Base-by-base conservation (phyloP, 2,329 filamentous ascomycete genomes). In the Chalaropsis thielavioides region DNA sequence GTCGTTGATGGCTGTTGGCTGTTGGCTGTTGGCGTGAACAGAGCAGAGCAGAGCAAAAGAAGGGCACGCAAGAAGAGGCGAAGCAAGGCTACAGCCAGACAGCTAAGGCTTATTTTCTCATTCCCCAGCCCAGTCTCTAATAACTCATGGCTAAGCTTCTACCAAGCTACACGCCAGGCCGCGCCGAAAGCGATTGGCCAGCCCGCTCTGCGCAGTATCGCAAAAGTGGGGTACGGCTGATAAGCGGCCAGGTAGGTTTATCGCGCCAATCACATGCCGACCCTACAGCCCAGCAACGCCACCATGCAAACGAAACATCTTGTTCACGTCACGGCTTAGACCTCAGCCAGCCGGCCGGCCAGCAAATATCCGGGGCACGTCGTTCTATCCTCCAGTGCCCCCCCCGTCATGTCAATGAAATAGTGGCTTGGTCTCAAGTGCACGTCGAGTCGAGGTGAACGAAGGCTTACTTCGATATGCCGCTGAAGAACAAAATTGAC, bases 161-260 rank as follows among this genome's bases (percentile, higher is more conserved):
- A 17, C 51, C 31, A n/a, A 56, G 51, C 51, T 56, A 56, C 51
- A 56, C 15, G 22, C 27, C 35, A 38, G 17, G 40, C 60, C 22
- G 22, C 60, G 15, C 8, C 22, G 13, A 19, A 22, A 44, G 60
- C 60, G 17, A 27, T 46, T 44, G 19, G 46, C 46, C 44, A 38
- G 44, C 46, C 38, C n/a, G 27, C 38, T 35, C 17, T 63, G 41
- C 40, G 46, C 38, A 59, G 35, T n/a, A 64, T 64, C 62, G 49
- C 31, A 64, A 64, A 58, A 64, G 62, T 64, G 62, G 62, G 62
- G 62, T 22, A 24, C 1, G n/a, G 10, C 19, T 46, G 59, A 61
- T 61, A 61, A 61, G 59, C 44, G 38, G 15, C 11, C 19, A 15
- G 19, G 38, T 10, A 24, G n/a, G 8, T 15, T 44, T 61, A 61